A percentile compares a stretch with the other conserved stretches of the same genome.
Conservation (phyloP, 2,329 filamentous ascomycete genomes). For the Cladobotryum mycophilum region DNA sequence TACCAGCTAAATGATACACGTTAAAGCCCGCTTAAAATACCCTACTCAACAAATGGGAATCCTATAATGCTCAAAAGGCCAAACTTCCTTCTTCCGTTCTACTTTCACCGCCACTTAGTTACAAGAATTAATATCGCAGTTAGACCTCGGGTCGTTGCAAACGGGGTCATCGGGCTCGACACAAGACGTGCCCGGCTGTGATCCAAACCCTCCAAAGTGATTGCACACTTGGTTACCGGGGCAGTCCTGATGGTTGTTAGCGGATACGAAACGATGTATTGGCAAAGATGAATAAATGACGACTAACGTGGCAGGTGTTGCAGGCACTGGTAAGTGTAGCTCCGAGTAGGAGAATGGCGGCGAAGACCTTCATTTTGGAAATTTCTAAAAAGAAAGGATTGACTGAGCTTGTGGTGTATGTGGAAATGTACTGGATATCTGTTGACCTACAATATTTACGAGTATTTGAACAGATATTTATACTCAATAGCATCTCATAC, state of each 20-base stretch:
- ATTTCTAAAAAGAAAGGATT: too few relatives aligned
- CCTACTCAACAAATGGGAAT: too few relatives aligned
- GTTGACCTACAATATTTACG: too few relatives aligned
- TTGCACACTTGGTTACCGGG: conserved; percentile 7
- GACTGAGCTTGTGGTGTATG: too few relatives aligned
- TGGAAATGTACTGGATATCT: too few relatives aligned
- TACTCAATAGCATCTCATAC: too few relatives aligned
- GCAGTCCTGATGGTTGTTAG: conserved; percentile 4
- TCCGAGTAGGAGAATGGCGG: conserved; percentile 1
- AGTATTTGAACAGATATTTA: too few relatives aligned
- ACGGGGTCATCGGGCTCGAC: conserved; percentile 6
- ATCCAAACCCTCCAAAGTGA: conserved; percentile 9
- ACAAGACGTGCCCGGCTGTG: conserved; percentile 1
- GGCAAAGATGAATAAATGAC: not conserved
- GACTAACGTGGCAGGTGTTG: conserved; percentile 7
- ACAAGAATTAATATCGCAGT: conserved; percentile 3
- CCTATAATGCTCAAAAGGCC: too few relatives aligned
- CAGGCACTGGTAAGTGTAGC: conserved; percentile 7
- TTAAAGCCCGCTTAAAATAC: too few relatives aligned
- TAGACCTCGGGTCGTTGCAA: conserved; percentile 5
- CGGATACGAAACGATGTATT: not conserved
- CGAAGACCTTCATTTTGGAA: conserved; percentile 5
- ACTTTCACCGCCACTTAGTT: not conserved
- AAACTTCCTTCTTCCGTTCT: too few relatives aligned
- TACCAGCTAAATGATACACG: too few relatives aligned